Base-by-base conservation (phyloP, 192 early-diverging fungal genomes). In the Entomortierella parvispora region DNA sequence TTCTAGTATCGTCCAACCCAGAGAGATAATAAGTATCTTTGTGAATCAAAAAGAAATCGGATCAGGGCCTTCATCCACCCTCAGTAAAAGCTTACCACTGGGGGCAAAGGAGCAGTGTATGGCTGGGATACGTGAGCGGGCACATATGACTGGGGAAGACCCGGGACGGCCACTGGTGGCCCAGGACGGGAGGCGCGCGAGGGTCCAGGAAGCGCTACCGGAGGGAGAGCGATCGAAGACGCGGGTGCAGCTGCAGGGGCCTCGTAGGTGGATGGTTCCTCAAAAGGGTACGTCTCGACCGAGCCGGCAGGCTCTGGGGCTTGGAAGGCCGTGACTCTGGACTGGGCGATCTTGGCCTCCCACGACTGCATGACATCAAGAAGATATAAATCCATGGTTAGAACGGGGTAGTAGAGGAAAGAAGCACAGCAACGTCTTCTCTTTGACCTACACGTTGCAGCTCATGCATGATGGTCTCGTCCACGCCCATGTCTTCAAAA, bases 401-500 rank as follows among this genome's bases (percentile, higher is more conserved):
- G 3, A 11, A 11, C 3, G 26, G 4, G 26, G 28, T 28, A 52
- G 2, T 28, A 25, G 12, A 23, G 40, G 22, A 32, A 43, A 15
- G 43, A 40, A 57, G 29, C 26, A 17, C 20, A 1, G 15, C 33
- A 1, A 7, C 12, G 37, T 40, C 12, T 40, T 40, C 37, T 12
- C 12, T 40, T 40, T n/a, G n/a, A 65, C 74, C 43, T 70, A 91
- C 91, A 69, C 91, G 85, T 68, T 94, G 90, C 61, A 99, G 84
- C 63, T 97, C 95, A 33, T 88, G 85, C 32, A 99, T 84, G 23
- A 96, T 90, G 26, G 90, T 84, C 29, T 94, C 93, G 58, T 96
- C 92, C 23, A 97, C 87, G 32, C 97, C 97, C 80, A 93, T 88
- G 60, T 93, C 90, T 45, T 93, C 92, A 88, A 97, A 99, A 43